phyloP scores from a whole-genome alignment of 306 rosid genomes.

The Lablab purpureus region DNA sequence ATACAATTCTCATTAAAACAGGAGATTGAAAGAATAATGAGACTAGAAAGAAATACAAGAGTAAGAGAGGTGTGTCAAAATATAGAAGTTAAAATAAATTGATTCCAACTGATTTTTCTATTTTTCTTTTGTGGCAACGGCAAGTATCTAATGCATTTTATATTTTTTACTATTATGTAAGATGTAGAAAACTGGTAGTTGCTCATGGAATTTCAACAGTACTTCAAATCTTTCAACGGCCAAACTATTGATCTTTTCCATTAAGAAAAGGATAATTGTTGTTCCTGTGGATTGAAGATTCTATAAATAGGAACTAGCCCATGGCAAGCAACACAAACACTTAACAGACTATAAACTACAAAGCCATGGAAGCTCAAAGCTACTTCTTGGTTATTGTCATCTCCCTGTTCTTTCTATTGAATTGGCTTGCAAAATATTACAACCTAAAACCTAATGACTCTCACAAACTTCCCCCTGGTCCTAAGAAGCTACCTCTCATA shows the following conservation, averaged over 20 bases:
- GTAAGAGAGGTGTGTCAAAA: too few species aligned
- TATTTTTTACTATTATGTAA: too few species aligned
- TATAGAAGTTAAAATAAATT: too few species aligned
- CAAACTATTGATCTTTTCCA: background rate
- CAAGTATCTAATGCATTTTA: background rate
- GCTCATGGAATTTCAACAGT: background rate
- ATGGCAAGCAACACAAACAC: background rate
- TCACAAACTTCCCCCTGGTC: constrained; percentile 17
- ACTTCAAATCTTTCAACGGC: background rate
- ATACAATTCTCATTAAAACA: too few species aligned
- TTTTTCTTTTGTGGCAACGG: background rate
- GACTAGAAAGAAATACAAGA: too few species aligned
- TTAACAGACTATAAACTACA: background rate
- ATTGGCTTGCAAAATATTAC: constrained; percentile 21
- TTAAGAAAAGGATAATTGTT: background rate
- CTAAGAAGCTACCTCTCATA: constrained; percentile 38
- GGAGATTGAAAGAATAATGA: too few species aligned
- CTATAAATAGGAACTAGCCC: constrained; percentile 16
- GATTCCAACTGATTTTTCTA: too few species aligned
- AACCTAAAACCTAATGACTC: background rate
- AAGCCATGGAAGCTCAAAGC: constrained; percentile 16
- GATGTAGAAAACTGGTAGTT: background rate
- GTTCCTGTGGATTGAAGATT: background rate
- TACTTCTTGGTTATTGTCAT: background rate
- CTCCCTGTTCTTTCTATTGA: background rate